Evolutionary conservation across 2,329 filamentous ascomycete genomes (phyloP), one percentile per base, ranked within the genome.

Genomic region (Phialophora verrucosa): DNA sequence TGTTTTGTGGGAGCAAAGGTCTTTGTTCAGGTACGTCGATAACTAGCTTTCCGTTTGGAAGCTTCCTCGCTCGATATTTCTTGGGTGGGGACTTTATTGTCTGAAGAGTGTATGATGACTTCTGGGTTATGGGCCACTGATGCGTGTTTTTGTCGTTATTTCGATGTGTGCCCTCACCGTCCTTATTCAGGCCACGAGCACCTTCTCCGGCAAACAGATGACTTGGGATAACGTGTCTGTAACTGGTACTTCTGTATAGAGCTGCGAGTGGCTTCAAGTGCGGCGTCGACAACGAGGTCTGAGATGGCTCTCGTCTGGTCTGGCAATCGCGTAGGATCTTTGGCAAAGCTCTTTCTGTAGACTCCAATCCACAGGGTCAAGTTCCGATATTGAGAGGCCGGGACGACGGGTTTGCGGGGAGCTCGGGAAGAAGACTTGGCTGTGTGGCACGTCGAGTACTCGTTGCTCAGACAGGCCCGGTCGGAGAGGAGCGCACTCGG

Each of bases 1-100:
- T 14, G 23, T 47, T 38, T 38, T 32, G 23, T 35, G 55, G 25
- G n/a, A 58, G 20, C 25, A 44, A 50, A 51, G 42, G 44, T 59
- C 14, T 44, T 20, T n/a, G 20, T 17, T 44, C 35, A 27, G 38
- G 25, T 59, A 44, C 17, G 60, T 23, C 38, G 56, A 63, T 25
- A 25, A 69, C 59, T 32, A 67, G 55, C 51, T 69, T 67, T 49
- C 62, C 59, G 68, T 65, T 70, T 12, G 32, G 17, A n/a, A 59
- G 53, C 1, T 44, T 38, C 3, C 23, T 62, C 31, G 57, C 31
- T 25, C 25, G 31, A 31, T 61, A 50, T 31, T n/a, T 38, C 11
- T 17, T 53, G 23, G 49, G 20, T 27, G 38, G 38, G 27, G 35
- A 44, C 38, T 44, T 55, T 11, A 55, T 35, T 35, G 53, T 55